Evolutionary conservation across 805 yeast species (phyloP), one percentile per base, ranked within the genome.

Genomic region (Starmerella floricola): DNA sequence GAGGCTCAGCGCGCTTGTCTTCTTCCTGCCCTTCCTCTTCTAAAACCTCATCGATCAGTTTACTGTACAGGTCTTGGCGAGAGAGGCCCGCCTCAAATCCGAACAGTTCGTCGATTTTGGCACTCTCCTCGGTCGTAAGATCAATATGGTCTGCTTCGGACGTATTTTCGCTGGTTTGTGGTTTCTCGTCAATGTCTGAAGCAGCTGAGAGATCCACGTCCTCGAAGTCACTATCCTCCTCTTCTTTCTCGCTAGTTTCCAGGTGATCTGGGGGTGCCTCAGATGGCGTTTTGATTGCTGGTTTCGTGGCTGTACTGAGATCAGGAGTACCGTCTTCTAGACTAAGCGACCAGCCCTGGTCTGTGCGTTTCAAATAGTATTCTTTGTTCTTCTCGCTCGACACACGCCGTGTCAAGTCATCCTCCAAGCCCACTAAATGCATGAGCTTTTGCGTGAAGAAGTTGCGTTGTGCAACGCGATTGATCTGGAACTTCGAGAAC

Each of bases 381-480:
- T 78, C 78, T 46, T 76, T 68, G 49, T 80, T 83, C 48, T 72
- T 76, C 52, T 86, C 95, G 31, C 96, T 83, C 0, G 95, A 86
- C 4, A 91, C 74, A 40, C 95, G 67, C 43, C 73, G 62, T 12
- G 59, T 55, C 13, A 59, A 36, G 39, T 62, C 65, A 6, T 61
- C 65, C 29, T 79, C 81, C 76, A 83, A 69, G 0, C 96, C 97
- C 8, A 83, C 73, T 1, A 80, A 75, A 49, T 77, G 78, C 83
- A 91, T 79, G 30, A 91, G 65, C 49, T 75, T 71, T 61, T 91
- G 97, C 0, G 98, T 88, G 51, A 80, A 77, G 56, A 74, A 86
- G 59, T 91, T 91, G 47, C 99, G 69, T 58, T 85, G 85, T 51
- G 84, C 81, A 1, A 91, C 97, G 73, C 88, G 82, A 52, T 82